Conservation (phyloP, 2,329 filamentous ascomycete genomes). For the Dothistroma pini region DNA sequence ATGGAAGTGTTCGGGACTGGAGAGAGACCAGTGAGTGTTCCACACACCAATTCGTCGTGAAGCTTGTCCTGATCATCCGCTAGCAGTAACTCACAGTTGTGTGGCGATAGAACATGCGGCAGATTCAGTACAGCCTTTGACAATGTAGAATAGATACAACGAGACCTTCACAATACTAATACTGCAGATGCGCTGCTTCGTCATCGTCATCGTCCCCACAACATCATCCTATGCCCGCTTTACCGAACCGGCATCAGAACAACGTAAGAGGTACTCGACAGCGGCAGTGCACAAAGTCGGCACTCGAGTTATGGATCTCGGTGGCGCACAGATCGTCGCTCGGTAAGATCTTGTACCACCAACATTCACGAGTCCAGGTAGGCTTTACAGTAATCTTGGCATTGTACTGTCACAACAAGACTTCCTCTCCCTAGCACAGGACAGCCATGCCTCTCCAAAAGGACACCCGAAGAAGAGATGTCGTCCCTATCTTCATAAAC, state of each 20-base stretch:
- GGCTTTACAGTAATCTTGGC: background rate
- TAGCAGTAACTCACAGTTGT: background rate
- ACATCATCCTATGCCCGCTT: background rate
- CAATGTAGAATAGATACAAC: background rate
- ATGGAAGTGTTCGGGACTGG: conserved; percentile 27
- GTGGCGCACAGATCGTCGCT: background rate
- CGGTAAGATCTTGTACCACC: background rate
- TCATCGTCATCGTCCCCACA: background rate
- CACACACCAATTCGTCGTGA: background rate
- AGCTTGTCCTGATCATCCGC: background rate
- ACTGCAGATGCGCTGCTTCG: background rate
- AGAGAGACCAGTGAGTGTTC: conserved; percentile 4
- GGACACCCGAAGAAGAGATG: conserved; percentile 19
- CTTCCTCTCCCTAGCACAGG: background rate
- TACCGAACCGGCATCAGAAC: background rate
- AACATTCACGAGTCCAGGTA: background rate
- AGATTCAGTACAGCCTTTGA: background rate
- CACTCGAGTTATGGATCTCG: background rate
- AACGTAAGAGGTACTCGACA: background rate
- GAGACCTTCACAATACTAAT: background rate
- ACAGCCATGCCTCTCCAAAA: conserved; percentile 19
- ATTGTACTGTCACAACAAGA: background rate
- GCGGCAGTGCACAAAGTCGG: background rate
- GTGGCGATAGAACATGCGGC: background rate
- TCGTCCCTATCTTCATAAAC: conserved; percentile 32